Percentiles rank a stretch among this genome's conserved stretches.
phyloP scores from a whole-genome alignment of 805 yeast species.

The Yamadazyma scolyti region DNA sequence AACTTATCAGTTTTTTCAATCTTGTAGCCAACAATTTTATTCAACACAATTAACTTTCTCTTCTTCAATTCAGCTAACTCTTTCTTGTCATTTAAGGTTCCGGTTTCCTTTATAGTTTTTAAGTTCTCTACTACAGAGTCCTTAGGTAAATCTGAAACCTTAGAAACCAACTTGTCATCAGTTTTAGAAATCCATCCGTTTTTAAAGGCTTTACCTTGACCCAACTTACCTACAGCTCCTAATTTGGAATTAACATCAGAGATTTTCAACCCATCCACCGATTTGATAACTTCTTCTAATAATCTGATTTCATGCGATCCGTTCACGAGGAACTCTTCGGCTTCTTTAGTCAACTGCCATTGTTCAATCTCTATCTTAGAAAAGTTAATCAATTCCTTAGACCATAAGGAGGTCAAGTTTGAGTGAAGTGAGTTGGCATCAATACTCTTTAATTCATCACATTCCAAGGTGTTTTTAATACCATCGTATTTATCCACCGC shows the following conservation, averaged over 20 bases:
- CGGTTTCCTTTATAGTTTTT: conserved; percentile 51
- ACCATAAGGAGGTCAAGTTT: conserved; percentile 82
- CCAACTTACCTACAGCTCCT: conserved; percentile 84
- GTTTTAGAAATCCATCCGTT: conserved; percentile 94
- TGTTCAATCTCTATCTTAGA: conserved; percentile 68
- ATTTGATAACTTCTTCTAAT: conserved; percentile 65
- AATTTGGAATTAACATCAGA: conserved; percentile 67
- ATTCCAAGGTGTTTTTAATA: conserved; percentile 64
- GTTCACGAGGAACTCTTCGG: conserved; percentile 65
- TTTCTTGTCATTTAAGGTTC: conserved; percentile 58
- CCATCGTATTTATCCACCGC: conserved; percentile 53
- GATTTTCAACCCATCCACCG: conserved; percentile 78
- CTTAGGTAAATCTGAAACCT: conserved; percentile 51
- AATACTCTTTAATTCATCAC: conserved; percentile 55
- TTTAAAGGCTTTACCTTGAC: conserved; percentile 97
- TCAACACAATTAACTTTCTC: conserved; percentile 75
- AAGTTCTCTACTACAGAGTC: conserved; percentile 70
- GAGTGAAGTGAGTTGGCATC: conserved; percentile 68
- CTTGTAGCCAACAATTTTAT: conserved; percentile 70
- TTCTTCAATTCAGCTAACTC: conserved; percentile 84
- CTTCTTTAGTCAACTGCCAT: conserved; percentile 79
- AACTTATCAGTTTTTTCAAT: conserved; percentile 83
- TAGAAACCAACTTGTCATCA: conserved; percentile 72
- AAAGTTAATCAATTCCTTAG: conserved; percentile 76
- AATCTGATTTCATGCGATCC: conserved; percentile 93